phyloP scores from a whole-genome alignment of 169 alveolate genomes.

The Plasmodium blacklocki region DNA sequence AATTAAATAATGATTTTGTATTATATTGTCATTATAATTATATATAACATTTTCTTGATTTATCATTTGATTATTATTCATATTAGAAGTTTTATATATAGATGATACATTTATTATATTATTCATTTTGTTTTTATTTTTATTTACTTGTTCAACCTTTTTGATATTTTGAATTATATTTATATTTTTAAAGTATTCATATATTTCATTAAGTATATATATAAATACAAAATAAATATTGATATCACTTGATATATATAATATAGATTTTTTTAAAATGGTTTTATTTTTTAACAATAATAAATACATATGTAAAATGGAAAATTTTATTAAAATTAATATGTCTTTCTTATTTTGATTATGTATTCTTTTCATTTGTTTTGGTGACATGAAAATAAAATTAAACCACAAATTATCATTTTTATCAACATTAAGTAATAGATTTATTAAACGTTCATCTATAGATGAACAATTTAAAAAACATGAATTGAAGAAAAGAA shows the following conservation, averaged over 20 bases:
- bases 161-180: constrained; percentile 18
- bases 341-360: constrained; percentile 19
- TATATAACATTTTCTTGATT: not conserved
- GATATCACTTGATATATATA: constrained; percentile 64
- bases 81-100: not conserved
- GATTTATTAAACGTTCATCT: constrained; percentile 57
- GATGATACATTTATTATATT: no score
- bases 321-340: constrained; percentile 54
- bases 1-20: not conserved
- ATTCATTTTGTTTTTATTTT: constrained; percentile 12
- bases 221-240: constrained; percentile 67
- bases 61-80: not conserved
- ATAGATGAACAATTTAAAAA: constrained; percentile 22
- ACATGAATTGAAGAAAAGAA: constrained; percentile 60
- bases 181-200: constrained; percentile 44
- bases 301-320: constrained; percentile 66
- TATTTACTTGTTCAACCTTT: not conserved
- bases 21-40: not conserved
- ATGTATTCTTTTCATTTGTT: constrained; percentile 35
- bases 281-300: constrained; percentile 64
- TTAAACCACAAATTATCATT: constrained; percentile 70
- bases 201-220: constrained; percentile 63
- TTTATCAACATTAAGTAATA: constrained; percentile 51
- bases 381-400: constrained; percentile 40
- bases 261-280: constrained; percentile 47